A percentile compares a stretch with the other conserved stretches of the same genome.
phyloP scores from a whole-genome alignment of 2,329 filamentous ascomycete genomes.

The Claviceps sp. region DNA sequence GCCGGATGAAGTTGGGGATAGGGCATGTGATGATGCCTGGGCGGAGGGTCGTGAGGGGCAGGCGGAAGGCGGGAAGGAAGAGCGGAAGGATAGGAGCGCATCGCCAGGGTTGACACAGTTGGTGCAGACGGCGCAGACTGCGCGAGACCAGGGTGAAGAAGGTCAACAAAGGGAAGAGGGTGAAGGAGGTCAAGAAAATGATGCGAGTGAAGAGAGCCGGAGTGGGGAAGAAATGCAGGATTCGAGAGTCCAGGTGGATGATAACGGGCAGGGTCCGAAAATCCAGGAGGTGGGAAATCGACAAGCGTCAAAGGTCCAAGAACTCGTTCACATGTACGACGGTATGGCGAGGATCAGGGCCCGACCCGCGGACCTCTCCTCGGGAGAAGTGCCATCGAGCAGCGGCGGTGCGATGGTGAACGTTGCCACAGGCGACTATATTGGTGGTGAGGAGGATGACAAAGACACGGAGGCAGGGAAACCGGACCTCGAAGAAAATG shows the following conservation, averaged over 20 bases:
- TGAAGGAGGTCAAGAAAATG: too few relatives aligned
- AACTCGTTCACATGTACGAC: constrained; percentile 37
- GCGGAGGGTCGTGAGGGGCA: background rate
- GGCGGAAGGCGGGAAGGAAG: background rate
- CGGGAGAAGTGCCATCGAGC: background rate
- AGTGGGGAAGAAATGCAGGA: too few relatives aligned
- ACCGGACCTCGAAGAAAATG: background rate
- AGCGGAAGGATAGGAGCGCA: constrained; percentile 1
- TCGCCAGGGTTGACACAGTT: constrained; percentile 9
- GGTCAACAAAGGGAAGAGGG: background rate
- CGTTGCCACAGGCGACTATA: background rate
- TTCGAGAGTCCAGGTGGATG: too few relatives aligned
- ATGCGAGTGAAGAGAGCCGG: too few relatives aligned
- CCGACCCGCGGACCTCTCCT: background rate
- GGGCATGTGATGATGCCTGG: background rate
- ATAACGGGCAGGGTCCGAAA: too few relatives aligned
- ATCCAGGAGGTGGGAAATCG: constrained; percentile 6
- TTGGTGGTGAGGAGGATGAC: background rate
- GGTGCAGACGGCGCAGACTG: background rate
- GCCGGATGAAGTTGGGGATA: background rate
- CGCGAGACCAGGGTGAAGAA: constrained; percentile 6
- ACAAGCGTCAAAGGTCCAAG: constrained; percentile 33
- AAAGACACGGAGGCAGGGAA: background rate
- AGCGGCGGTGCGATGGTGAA: background rate
- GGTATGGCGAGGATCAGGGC: constrained; percentile 20